Percentiles rank a stretch among this genome's conserved stretches.
These are phyloP conservation scores for Sporodiniella umbellata DNA, from an alignment of 371 early-diverging fungal genomes.

Conservation along the genomic window DNA sequence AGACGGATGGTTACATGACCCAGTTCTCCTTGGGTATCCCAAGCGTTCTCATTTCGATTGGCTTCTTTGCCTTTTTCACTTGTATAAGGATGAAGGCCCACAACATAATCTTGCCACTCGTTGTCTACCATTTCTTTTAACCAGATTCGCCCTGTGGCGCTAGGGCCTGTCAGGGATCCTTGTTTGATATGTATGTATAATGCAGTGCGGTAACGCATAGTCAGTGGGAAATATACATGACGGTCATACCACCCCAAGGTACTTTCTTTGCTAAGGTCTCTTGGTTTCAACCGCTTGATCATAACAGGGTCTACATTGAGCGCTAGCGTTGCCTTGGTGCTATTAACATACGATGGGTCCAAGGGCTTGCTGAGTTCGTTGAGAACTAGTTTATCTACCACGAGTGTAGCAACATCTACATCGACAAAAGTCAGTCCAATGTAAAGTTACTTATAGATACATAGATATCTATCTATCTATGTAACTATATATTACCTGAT, in stretches of 20 bases:
- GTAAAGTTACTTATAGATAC: too few relatives aligned
- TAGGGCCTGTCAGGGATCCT: constrained; percentile 16
- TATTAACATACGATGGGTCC: background rate
- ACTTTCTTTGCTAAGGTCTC: constrained; percentile 3
- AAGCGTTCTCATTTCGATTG: constrained; percentile 34
- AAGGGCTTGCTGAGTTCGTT: background rate
- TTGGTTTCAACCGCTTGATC: constrained; percentile 23
- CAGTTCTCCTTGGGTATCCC: constrained; percentile 21
- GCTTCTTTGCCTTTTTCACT: constrained; percentile 12
- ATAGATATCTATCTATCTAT: too few relatives aligned
- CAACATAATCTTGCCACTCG: constrained; percentile 28
- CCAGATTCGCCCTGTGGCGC: constrained; percentile 40
- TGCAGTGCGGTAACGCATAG: constrained; percentile 41
- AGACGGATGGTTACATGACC: constrained; percentile 25
- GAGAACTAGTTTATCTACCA: constrained; percentile 20
- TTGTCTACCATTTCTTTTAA: constrained; percentile 25
- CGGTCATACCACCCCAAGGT: constrained; percentile 17
- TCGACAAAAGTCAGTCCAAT: too few relatives aligned
- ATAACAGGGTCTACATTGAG: constrained; percentile 36
- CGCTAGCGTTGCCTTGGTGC: constrained; percentile 23
- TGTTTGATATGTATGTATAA: constrained; percentile 34
- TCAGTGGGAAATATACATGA: constrained; percentile 32
- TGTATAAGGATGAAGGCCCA: constrained; percentile 20
- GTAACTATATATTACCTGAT: constrained; percentile 22
- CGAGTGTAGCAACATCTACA: constrained; percentile 39